Conservation (phyloP, 192 early-diverging fungal genomes). For the Globomyces pollinis-pini region DNA sequence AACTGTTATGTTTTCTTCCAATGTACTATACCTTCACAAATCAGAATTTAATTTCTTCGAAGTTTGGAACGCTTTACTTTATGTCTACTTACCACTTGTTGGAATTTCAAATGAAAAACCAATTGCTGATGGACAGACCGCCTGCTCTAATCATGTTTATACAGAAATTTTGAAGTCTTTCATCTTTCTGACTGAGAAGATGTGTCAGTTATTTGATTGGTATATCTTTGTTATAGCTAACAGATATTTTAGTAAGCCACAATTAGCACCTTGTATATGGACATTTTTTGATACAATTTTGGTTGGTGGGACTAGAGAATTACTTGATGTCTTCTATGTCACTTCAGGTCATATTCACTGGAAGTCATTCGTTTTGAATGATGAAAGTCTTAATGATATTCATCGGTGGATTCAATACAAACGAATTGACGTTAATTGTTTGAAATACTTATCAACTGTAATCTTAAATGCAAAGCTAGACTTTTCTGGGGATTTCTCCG, state of each 20-base stretch:
- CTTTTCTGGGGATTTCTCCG: no score
- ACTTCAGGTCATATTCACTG: neutral
- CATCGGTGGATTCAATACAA: neutral
- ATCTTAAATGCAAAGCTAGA: no score
- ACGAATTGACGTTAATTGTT: no score
- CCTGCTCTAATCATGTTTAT: neutral
- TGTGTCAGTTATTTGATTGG: neutral
- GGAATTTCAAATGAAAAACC: neutral
- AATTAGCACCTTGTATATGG: slow-evolving; percentile 1
- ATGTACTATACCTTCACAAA: neutral
- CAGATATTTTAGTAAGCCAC: neutral
- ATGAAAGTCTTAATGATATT: neutral
- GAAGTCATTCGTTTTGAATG: neutral
- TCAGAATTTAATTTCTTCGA: neutral
- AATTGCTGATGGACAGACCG: neutral
- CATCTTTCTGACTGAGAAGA: neutral
- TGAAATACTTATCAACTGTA: no score
- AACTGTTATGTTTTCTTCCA: neutral
- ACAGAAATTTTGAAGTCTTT: neutral
- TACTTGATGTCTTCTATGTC: neutral
- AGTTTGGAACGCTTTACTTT: neutral
- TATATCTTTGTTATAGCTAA: neutral
- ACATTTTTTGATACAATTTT: neutral
- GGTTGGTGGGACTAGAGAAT: neutral
- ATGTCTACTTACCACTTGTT: neutral